Conservation (phyloP, 139 green algal species). For the Chlorella vulgaris region DNA sequence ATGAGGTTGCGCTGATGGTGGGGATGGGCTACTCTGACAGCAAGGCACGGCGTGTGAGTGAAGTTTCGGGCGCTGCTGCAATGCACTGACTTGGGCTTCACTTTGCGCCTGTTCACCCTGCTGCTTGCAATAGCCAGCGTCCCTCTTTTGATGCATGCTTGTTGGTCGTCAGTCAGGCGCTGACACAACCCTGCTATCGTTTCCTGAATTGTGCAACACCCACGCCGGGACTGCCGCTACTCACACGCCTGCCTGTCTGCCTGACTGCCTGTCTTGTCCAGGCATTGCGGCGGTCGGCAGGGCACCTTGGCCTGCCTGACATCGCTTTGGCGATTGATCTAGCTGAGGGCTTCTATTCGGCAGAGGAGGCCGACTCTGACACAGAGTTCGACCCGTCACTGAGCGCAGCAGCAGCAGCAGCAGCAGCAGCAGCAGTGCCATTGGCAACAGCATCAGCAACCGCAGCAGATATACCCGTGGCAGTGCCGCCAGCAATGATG, state of each 20-base stretch:
- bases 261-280: too few relatives aligned
- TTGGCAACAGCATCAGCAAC: background rate
- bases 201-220: too few relatives aligned
- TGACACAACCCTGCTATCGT: too few relatives aligned
- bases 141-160: too few relatives aligned
- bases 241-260: too few relatives aligned
- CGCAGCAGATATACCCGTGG: background rate
- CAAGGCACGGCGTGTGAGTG: conserved; percentile 28
- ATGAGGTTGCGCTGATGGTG: conserved; percentile 34
- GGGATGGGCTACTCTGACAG: conserved; percentile 36
- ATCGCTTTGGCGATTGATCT: conserved; percentile 19
- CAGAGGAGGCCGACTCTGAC: background rate
- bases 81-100: too few relatives aligned
- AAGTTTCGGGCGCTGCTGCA: too few relatives aligned
- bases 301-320: background rate
- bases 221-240: too few relatives aligned
- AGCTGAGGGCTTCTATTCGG: conserved; percentile 1
- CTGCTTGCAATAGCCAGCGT: too few relatives aligned
- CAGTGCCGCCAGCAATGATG: background rate
- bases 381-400: background rate
- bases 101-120: background rate
- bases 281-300: conserved; percentile 15
- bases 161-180: too few relatives aligned
- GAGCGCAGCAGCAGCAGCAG: background rate
- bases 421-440: background rate